phyloP scores from a whole-genome alignment of 176 grass and related monocot species.

The Chloris gayana region DNA sequence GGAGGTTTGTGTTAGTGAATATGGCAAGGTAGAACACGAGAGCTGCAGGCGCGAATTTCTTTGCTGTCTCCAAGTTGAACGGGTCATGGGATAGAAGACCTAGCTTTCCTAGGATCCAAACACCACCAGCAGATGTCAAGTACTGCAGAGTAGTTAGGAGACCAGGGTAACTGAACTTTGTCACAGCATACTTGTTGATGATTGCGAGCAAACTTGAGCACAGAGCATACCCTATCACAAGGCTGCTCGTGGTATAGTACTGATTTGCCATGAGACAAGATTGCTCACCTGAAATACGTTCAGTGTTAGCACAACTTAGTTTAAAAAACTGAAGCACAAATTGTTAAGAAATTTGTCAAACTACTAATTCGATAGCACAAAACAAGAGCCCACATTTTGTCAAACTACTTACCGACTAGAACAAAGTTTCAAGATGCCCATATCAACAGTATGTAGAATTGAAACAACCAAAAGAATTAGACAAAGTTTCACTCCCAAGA shows the following conservation, averaged over 20 bases:
- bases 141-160: slow-evolving; percentile 77
- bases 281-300: slow-evolving; percentile 45
- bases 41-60: slow-evolving; percentile 77
- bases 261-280: slow-evolving; percentile 56
- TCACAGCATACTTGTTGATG: slow-evolving; percentile 92
- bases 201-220: slow-evolving; percentile 84
- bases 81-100: slow-evolving; percentile 67
- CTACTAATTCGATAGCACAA: no score
- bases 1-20: slow-evolving; percentile 92
- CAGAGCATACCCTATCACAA: slow-evolving; percentile 80
- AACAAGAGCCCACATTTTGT: background rate
- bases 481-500: background rate
- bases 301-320: background rate
- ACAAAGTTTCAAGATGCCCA: background rate
- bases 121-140: slow-evolving; percentile 62
- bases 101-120: slow-evolving; percentile 79
- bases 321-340: background rate
- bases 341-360: background rate
- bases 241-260: slow-evolving; percentile 66
- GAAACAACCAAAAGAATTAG: no score
- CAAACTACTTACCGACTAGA: background rate
- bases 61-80: slow-evolving; percentile 76
- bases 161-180: slow-evolving; percentile 79
- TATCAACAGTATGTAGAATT: background rate
- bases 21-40: slow-evolving; percentile 86